Evolutionary conservation across 106 monocot genomes (phyloP), one percentile per base, ranked within the genome.

Genomic region (Dioscorea dumetorum): DNA sequence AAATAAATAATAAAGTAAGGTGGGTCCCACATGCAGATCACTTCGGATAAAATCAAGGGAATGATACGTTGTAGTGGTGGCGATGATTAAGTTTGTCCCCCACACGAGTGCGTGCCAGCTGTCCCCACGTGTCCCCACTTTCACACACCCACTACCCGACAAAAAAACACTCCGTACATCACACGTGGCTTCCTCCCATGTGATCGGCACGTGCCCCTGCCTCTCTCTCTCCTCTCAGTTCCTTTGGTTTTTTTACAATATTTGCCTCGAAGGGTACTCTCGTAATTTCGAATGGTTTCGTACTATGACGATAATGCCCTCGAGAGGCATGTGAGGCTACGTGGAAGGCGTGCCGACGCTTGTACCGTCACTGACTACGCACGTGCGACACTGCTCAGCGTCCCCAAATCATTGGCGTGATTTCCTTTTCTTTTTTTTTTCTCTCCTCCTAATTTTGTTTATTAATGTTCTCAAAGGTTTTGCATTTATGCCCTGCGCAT

Each of bases 81-180:
- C 41, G 61, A 62, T 72, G 72, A 72, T 72, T 72, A 53, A 62
- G 62, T 28, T 31, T 49, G 22, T 12, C 62, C 64, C 74, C 67
- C 74, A 57, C 73, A 74, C 66, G 57, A 58, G 21, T 66, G 73
- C 73, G 20, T 41, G 58, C 64, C 48, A 74, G 73, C 73, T 74
- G 73, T 74, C 73, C 73, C 73, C 73, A 74, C 74, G 74, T 74
- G 66, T 74, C 53, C 51, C 61, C 62, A 62, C 24, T 11, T 31
- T 11, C 18, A 12, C 32, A 28, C 28, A 10, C 67, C 0, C 67
- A 28, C 67, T 50, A 51, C 28, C 50, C 67, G 67, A 67, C 67
- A 67, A 11, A 28, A 28, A 28, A 19, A 9, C 67, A 15, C 9
- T 24, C 50, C 50, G 67, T 67, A 67, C 67, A 21, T 53, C 28